Evolutionary conservation across 345 rosid species (phyloP).

Genomic region (Brassica cretica): DNA sequence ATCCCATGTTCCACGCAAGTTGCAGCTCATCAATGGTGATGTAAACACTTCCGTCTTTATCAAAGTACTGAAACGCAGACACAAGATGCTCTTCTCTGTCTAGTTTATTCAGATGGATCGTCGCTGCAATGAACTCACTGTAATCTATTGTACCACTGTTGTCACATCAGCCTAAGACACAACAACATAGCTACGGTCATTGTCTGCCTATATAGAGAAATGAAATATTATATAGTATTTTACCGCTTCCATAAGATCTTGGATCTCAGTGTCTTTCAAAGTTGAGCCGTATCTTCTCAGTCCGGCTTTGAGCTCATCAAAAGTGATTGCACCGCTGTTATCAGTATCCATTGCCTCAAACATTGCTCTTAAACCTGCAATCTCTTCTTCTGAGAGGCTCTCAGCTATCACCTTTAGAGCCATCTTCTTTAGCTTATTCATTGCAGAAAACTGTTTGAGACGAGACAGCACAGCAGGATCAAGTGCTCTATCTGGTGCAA

Average conservation of each 20-base stretch:
- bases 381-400: constrained; percentile 98
- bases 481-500: constrained; percentile 92
- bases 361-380: constrained; percentile 95
- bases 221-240: background rate
- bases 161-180: constrained; percentile 83
- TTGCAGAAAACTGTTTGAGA: constrained; percentile 93
- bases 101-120: constrained; percentile 90
- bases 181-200: constrained; percentile 5
- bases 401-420: constrained; percentile 98
- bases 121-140: constrained; percentile 96
- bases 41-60: constrained; percentile 95
- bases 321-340: constrained; percentile 93
- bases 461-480: constrained; percentile 98
- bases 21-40: constrained; percentile 97
- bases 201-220: background rate
- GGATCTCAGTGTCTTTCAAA: constrained; percentile 87
- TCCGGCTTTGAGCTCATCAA: constrained; percentile 98
- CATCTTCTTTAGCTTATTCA: constrained; percentile 98
- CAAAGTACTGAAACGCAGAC: constrained; percentile 93
- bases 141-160: constrained; percentile 98
- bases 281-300: constrained; percentile 94
- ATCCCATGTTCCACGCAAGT: constrained; percentile 86
- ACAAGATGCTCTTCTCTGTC: constrained; percentile 99
- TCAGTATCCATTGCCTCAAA: constrained; percentile 94
- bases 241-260: constrained; percentile 98